Conservation (phyloP, 257 asterid species). For the Penstemon newberryi region DNA sequence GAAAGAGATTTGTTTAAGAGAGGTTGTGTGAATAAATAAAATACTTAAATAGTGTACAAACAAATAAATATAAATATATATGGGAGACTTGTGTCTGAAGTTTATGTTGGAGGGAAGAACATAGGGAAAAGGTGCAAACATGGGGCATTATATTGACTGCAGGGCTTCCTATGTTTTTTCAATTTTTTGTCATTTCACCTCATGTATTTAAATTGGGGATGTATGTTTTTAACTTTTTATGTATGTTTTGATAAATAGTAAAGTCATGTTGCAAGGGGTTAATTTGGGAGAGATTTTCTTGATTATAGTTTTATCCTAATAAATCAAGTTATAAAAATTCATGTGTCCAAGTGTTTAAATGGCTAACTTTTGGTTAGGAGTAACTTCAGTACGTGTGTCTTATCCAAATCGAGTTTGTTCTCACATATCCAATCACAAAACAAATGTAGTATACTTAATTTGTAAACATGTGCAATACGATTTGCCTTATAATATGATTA, state of each 20-base stretch:
- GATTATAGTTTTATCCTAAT: not conserved
- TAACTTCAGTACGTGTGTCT: no score
- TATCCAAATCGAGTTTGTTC: no score
- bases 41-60: conserved; percentile 6
- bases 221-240: not conserved
- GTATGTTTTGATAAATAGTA: not conserved
- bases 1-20: conserved; percentile 13
- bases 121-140: conserved; percentile 17
- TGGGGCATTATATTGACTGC: conserved; percentile 35
- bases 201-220: not conserved
- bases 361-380: no score
- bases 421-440: no score
- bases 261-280: not conserved
- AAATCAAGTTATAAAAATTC: no score
- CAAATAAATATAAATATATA: conserved; percentile 19
- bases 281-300: not conserved
- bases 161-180: conserved; percentile 19
- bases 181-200: not conserved
- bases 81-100: conserved; percentile 65
- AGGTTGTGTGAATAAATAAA: conserved; percentile 12
- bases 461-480: no score
- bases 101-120: conserved; percentile 33
- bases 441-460: no score
- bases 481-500: not conserved
- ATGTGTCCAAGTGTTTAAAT: no score